phyloP scores from a whole-genome alignment of 805 yeast genomes.

The Yarrowia hollandica region DNA sequence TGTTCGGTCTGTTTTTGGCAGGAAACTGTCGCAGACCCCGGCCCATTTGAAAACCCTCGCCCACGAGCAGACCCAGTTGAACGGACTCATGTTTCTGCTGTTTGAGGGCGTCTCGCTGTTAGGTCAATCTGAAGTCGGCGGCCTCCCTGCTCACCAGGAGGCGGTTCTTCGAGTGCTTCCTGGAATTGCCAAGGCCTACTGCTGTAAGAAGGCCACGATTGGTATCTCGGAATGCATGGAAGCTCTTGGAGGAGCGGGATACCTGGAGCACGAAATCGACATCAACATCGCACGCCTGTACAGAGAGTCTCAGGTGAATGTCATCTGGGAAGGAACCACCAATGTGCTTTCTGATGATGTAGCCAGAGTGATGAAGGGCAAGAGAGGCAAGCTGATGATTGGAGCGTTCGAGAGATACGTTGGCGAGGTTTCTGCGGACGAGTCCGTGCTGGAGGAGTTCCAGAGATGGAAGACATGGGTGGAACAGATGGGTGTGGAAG shows the following conservation, averaged over 20 bases:
- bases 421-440: background rate
- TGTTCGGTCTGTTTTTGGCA: slow-evolving; percentile 38
- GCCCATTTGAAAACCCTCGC: slow-evolving; percentile 39
- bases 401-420: slow-evolving; percentile 11
- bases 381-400: background rate
- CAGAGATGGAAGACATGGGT: slow-evolving; percentile 3
- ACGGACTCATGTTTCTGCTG: slow-evolving; percentile 35
- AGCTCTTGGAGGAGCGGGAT: slow-evolving; percentile 41
- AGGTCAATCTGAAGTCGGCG: slow-evolving; percentile 36
- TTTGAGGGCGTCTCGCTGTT: slow-evolving; percentile 36
- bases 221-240: slow-evolving; percentile 42
- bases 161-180: slow-evolving; percentile 36
- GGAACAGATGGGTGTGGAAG: background rate
- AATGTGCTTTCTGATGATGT: slow-evolving; percentile 39
- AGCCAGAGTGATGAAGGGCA: slow-evolving; percentile 32
- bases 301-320: slow-evolving; percentile 40
- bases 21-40: slow-evolving; percentile 33
- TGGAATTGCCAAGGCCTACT: slow-evolving; percentile 37
- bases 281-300: slow-evolving; percentile 38
- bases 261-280: slow-evolving; percentile 39
- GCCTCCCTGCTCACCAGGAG: slow-evolving; percentile 31
- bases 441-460: background rate
- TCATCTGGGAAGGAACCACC: slow-evolving; percentile 43
- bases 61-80: slow-evolving; percentile 34
- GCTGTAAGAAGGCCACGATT: slow-evolving; percentile 36